Evolutionary conservation across 768 basidiomycete species (phyloP).

Genomic region (Amanita muscaria): DNA sequence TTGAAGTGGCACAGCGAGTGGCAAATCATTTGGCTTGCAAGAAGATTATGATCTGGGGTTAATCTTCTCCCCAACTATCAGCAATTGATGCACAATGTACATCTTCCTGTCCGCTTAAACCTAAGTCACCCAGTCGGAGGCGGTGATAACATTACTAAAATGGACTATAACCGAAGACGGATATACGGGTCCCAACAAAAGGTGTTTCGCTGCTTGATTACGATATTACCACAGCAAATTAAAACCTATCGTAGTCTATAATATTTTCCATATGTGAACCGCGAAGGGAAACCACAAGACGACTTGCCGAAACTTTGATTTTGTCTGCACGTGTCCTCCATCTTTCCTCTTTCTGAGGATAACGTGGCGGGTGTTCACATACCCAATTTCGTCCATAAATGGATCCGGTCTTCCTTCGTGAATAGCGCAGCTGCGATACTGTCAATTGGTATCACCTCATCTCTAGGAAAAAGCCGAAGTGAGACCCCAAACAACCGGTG

Average conservation of each 20-base stretch:
- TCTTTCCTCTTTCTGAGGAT: constrained; percentile 35
- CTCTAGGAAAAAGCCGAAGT: constrained; percentile 35
- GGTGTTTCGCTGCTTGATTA: no score
- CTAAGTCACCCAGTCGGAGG: no score
- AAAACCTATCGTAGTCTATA: constrained; percentile 42
- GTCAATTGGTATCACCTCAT: constrained; percentile 60
- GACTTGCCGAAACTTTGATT: constrained; percentile 48
- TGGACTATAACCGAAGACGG: no score
- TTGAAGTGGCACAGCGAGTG: no score
- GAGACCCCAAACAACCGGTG: constrained; percentile 27
- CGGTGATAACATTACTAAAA: no score
- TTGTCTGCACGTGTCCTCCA: constrained; percentile 51
- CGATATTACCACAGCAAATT: no score
- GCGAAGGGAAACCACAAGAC: background rate
- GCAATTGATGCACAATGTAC: no score
- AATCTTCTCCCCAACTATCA: no score
- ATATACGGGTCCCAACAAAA: no score
- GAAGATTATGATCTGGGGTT: no score
- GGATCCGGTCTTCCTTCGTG: constrained; percentile 47
- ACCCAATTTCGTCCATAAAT: constrained; percentile 77
- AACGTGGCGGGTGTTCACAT: constrained; percentile 68
- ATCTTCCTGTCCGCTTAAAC: no score
- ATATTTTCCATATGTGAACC: background rate
- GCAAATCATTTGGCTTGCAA: no score
- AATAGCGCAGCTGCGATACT: constrained; percentile 60